These are phyloP conservation scores for Penicillium paneum DNA, from an alignment of 2,329 filamentous ascomycete genomes.

Conservation along the genomic window DNA sequence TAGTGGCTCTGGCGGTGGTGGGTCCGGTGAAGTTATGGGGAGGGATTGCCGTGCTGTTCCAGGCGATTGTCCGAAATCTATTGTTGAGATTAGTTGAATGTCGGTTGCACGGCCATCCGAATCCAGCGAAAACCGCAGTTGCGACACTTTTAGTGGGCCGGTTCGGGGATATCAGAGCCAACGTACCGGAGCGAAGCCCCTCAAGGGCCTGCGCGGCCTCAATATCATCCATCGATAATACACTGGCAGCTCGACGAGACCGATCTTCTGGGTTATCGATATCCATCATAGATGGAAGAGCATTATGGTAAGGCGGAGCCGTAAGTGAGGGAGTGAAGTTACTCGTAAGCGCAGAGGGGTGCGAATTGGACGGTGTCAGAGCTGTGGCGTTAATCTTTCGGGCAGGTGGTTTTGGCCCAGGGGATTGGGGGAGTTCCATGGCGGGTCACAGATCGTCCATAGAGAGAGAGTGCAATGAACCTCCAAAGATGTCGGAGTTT, in stretches of 20 bases:
- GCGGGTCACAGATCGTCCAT: conserved; percentile 8
- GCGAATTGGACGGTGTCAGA: conserved; percentile 13
- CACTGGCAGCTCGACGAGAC: conserved; percentile 44
- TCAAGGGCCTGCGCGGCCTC: conserved; percentile 71
- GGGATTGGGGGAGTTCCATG: conserved; percentile 12
- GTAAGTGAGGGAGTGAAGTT: background rate
- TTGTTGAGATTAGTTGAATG: conserved; percentile 9
- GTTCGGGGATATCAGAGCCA: background rate
- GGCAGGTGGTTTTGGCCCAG: background rate
- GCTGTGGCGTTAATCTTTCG: conserved; percentile 7
- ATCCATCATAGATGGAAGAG: conserved; percentile 38
- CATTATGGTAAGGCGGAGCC: conserved; percentile 24
- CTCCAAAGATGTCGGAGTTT: conserved; percentile 3
- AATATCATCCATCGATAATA: conserved; percentile 49
- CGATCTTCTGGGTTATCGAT: conserved; percentile 33
- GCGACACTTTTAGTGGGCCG: background rate
- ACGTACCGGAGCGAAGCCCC: conserved; percentile 68
- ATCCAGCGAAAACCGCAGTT: background rate
- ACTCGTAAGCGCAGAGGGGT: conserved; percentile 9
- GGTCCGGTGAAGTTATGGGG: conserved; percentile 30
- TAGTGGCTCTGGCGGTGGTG: conserved; percentile 69
- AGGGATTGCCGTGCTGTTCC: conserved; percentile 42
- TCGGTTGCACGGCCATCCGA: background rate
- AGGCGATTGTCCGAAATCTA: conserved; percentile 67
- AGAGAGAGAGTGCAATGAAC: background rate